Evolutionary conservation across 139 green algal genomes (phyloP).

Genomic region (Edaphochlamys debaryana): DNA sequence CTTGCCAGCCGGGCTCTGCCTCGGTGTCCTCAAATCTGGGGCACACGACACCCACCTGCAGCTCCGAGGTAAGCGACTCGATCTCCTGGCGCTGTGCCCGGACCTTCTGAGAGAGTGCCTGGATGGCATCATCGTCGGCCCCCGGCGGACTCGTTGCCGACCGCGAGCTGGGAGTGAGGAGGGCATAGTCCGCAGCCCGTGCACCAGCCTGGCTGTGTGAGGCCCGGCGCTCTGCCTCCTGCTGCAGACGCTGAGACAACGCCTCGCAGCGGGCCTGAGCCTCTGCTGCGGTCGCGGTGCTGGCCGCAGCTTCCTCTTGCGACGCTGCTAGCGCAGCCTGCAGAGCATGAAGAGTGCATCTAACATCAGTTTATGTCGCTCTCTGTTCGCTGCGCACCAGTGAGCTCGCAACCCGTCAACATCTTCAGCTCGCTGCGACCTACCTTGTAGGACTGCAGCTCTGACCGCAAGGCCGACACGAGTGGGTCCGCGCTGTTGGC

Average conservation of each 20-base stretch:
- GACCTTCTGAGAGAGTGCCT: constrained; percentile 13
- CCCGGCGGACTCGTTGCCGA: neutral
- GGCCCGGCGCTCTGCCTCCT: constrained; percentile 27
- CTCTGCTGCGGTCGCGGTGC: constrained; percentile 16
- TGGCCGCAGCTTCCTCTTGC: constrained; percentile 26
- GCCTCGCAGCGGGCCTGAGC: constrained; percentile 19
- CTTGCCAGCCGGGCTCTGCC: no score
- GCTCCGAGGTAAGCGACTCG: neutral
- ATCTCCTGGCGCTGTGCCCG: constrained; percentile 15
- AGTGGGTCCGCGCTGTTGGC: neutral
- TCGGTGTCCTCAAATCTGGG: no score
- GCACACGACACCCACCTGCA: neutral
- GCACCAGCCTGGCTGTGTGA: constrained; percentile 21
- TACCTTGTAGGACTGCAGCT: constrained; percentile 47
- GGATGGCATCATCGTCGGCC: neutral
- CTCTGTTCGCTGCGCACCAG: no score
- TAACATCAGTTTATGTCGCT: no score
- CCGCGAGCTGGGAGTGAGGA: no score
- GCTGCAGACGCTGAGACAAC: constrained; percentile 18
- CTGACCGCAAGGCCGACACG: constrained; percentile 5
- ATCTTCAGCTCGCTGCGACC: no score
- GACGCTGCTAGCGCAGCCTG: constrained; percentile 12
- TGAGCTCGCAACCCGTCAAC: no score
- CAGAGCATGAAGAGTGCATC: no score
- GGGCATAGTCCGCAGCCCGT: neutral